Evolutionary conservation across 129 eudicot species (phyloP), one percentile per base, ranked within the genome.

Genomic region (Pulicaria dysenterica): DNA sequence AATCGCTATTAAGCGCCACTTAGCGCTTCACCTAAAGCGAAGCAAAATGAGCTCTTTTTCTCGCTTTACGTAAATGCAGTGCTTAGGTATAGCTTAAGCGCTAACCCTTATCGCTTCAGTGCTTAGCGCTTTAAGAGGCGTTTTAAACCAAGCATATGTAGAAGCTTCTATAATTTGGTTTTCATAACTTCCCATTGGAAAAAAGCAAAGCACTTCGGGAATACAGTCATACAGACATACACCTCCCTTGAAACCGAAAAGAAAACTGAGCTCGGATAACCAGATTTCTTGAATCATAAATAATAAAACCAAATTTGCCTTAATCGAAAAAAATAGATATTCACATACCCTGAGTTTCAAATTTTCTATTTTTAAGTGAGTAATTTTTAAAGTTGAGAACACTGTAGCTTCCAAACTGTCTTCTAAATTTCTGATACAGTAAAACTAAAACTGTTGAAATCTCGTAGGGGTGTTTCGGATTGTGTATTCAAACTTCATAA

Each of bases 151-250:
- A n/a, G n/a, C 31, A 24, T 24, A 24, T 14, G 58, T 53, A 7
- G 8, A 42, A 10, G 17, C 44, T 59, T 5, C 12, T 49, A 46
- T 31, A n/a, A 48, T 34, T 31, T 48, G 13, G 56, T 19, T 47
- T 67, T 34, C 72, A 24, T 67, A 34, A 31, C 72, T 67, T 67
- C 58, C 72, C 15, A 67, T 14, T 34, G 51, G 7, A 9, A 66
- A 66, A 46, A 10, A 8, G 19, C 42, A 46, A 12, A 14, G 42
- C 15, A 11, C 24, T 24, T 66, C 42, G 6, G 7, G 16, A 47
- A 31, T 19, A 24, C 31, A 24, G 31, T 24, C 31, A 24, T 24
- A 24, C 31, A 24, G 31, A 0, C 31, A 24, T 24, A 47, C 6
- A 66, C 49, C 6, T 41, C 7, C 15, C n/a, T 2, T 40, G 50